Evolutionary conservation across 768 basidiomycete species (phyloP), one percentile per base, ranked within the genome.

Genomic region (Mycena sanguinolenta): DNA sequence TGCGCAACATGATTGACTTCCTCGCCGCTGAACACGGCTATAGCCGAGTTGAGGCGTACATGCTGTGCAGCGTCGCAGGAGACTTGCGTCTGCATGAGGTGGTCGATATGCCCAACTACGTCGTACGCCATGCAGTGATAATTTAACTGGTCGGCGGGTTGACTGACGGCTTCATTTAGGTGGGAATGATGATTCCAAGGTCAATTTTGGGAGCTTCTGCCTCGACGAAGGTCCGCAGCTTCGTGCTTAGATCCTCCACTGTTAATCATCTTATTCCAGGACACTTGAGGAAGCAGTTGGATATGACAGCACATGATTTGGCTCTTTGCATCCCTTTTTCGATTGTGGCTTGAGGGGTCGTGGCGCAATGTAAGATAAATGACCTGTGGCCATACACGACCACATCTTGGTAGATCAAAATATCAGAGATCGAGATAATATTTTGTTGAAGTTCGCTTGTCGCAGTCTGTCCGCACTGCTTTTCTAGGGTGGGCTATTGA

Each of bases 21-120:
- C 77, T 91, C 17, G 77, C 74, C n/a, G 78, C 75, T 0, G 85
- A 87, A 65, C 82, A 85, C 66, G 80, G 80, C 23, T 73, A 90
- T 55, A 73, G 74, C 38, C 76, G 82, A n/a, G 82, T 83, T 7
- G 87, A 86, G 4, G 89, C 89, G 46, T 91, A 91, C 69, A 89
- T 90, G 80, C 80, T 90, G 0, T 89, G 89, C 73, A 90, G 90
- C 71, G 86, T 90, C 57, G 87, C 84, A 0, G 89, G 84, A 2
- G 89, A 91, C 75, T 75, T 91, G 68, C 80, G 85, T 67, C 82
- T 91, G 81, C 90, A 89, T 69, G 90, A 91, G 79, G 90, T 90
- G 79, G 90, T 90, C 42, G 89, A 90, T 70, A 90, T 90, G 89
- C 89, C 89, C 14, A 90, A 90, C 69, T 90, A 88, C 71, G 84